Conservation (phyloP, 2,329 filamentous ascomycete genomes). For the Aspergillus cejpii region DNA sequence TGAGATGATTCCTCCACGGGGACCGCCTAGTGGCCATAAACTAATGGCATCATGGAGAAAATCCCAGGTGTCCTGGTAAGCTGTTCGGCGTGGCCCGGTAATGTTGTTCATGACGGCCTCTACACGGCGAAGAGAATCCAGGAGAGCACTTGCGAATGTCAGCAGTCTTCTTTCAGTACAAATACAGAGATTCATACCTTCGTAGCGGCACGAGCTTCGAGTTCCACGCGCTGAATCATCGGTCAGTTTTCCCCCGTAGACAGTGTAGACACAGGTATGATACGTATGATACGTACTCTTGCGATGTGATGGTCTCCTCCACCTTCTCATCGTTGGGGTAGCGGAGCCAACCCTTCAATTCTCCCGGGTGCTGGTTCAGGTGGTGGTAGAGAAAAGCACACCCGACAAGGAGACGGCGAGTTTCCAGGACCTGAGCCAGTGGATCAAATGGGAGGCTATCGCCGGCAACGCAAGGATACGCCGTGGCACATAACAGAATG, state of each 20-base stretch:
- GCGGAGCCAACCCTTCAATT: conserved; percentile 24
- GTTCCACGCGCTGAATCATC: conserved; percentile 4
- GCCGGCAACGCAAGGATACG: conserved; percentile 25
- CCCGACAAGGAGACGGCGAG: conserved; percentile 26
- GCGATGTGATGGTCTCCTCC: conserved; percentile 9
- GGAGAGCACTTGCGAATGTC: conserved; percentile 17
- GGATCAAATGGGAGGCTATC: conserved; percentile 23
- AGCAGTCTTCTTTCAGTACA: conserved; percentile 1
- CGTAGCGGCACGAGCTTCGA: conserved; percentile 10
- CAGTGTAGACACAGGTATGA: not conserved
- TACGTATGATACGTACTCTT: conserved; percentile 5
- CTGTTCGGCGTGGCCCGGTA: conserved; percentile 9
- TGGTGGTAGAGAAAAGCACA: conserved; percentile 26
- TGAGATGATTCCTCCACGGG: conserved; percentile 27
- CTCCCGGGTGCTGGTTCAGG: conserved; percentile 18
- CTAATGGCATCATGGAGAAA: conserved; percentile 22
- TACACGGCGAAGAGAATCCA: conserved; percentile 21
- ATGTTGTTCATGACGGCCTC: conserved; percentile 13
- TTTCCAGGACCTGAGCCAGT: conserved; percentile 23
- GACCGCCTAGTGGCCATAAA: conserved; percentile 25
- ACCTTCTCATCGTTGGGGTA: conserved; percentile 9
- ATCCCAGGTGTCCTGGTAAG: conserved; percentile 24
- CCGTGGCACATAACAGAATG: conserved; percentile 34
- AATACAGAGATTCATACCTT: conserved; percentile 6
- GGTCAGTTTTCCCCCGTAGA: not conserved